phyloP scores from a whole-genome alignment of 768 basidiomycete species.

The Leccinum arenicola region DNA sequence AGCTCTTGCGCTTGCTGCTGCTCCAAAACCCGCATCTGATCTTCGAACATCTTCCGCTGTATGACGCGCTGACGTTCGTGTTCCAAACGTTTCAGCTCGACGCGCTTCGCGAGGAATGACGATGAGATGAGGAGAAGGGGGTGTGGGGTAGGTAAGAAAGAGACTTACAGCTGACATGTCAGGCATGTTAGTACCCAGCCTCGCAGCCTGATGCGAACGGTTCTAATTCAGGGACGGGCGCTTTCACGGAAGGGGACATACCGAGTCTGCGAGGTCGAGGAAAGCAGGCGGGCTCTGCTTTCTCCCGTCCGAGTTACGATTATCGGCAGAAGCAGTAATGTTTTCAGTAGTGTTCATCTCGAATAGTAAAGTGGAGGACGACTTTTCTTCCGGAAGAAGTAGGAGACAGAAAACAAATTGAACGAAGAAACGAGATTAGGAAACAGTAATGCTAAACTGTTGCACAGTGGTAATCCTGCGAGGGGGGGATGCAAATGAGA shows the following conservation, averaged over 20 bases:
- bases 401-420: constrained; percentile 54
- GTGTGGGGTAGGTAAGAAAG: neutral
- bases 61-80: constrained; percentile 86
- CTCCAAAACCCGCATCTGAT: constrained; percentile 93
- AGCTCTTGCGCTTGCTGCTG: constrained; percentile 87
- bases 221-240: constrained; percentile 7
- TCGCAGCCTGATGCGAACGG: constrained; percentile 56
- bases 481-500: constrained; percentile 20
- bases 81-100: constrained; percentile 80
- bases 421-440: constrained; percentile 48
- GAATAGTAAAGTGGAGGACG: constrained; percentile 38
- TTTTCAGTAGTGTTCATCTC: constrained; percentile 75
- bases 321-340: constrained; percentile 71
- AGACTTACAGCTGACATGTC: constrained; percentile 78
- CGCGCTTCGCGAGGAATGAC: constrained; percentile 49
- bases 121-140: constrained; percentile 1
- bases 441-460: constrained; percentile 49
- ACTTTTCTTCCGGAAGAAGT: constrained; percentile 50
- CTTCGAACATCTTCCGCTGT: constrained; percentile 91
- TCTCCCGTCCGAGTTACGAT: constrained; percentile 64
- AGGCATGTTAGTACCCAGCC: constrained; percentile 82
- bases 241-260: constrained; percentile 40
- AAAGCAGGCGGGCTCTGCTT: constrained; percentile 91
- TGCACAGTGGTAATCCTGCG: constrained; percentile 64
- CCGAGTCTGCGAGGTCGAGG: constrained; percentile 91